These are phyloP conservation scores for Middelhovenomyces tepae DNA, from an alignment of 805 yeast genomes.

Conservation along the genomic window DNA sequence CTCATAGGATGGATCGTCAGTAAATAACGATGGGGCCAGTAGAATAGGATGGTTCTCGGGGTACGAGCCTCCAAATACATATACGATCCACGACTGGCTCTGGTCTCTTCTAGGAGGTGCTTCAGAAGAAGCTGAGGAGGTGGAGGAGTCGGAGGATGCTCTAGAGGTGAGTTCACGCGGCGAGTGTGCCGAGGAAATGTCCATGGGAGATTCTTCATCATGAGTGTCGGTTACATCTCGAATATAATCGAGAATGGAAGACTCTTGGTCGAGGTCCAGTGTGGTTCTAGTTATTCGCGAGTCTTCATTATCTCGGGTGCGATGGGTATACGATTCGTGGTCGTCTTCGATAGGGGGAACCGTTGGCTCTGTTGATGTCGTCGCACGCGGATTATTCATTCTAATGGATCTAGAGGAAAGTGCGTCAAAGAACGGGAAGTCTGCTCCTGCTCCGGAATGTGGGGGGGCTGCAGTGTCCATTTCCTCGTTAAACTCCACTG, in stretches of 20 bases:
- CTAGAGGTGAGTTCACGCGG: constrained; percentile 6
- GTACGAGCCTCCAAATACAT: constrained; percentile 51
- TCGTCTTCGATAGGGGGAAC: background rate
- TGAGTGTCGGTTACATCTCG: too few species aligned
- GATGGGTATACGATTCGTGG: background rate
- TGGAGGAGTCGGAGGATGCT: constrained; percentile 4
- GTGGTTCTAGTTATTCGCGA: too few species aligned
- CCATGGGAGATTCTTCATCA: constrained; percentile 1
- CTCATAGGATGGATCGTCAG: constrained; percentile 44
- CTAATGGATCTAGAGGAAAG: constrained; percentile 8
- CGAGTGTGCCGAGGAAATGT: too few species aligned
- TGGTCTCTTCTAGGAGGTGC: constrained; percentile 7
- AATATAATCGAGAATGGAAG: too few species aligned
- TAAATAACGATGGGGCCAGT: constrained; percentile 38
- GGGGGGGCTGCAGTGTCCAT: constrained; percentile 9
- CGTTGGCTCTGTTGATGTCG: background rate
- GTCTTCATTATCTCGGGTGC: background rate
- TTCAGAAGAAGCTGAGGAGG: constrained; percentile 4
- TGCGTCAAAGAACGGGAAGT: constrained; percentile 13
- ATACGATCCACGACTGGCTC: constrained; percentile 57
- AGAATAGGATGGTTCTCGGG: constrained; percentile 41
- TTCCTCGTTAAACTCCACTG: constrained; percentile 24
- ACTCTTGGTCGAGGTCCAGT: too few species aligned
- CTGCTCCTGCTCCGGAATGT: constrained; percentile 6
- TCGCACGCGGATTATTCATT: background rate